These are phyloP conservation scores for Pyrrhoderma lamaoense DNA, from an alignment of 1,284 basidiomycete species.

Conservation along the genomic window DNA sequence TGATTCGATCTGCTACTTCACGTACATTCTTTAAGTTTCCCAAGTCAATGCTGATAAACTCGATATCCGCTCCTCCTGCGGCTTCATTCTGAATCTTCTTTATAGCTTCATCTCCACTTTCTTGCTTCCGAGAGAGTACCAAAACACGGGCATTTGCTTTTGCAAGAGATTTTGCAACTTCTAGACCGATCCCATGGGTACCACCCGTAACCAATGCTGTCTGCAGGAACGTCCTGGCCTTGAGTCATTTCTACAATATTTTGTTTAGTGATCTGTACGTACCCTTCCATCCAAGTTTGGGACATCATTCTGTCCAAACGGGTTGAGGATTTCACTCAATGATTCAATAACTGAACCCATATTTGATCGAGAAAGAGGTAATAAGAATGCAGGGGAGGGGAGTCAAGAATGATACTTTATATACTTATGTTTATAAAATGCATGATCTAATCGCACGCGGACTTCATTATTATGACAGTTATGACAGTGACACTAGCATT, in stretches of 20 bases:
- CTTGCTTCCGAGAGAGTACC: conserved; percentile 33
- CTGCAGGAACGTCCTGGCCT: no score
- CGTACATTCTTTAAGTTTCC: conserved; percentile 32
- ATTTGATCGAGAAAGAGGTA: background rate
- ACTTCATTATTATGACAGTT: no score
- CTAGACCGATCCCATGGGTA: conserved; percentile 35
- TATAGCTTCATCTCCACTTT: conserved; percentile 35
- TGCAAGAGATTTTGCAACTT: conserved; percentile 34
- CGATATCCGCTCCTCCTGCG: conserved; percentile 27
- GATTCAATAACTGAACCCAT: conserved; percentile 12
- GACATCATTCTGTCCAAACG: conserved; percentile 8
- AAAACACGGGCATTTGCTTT: conserved; percentile 34
- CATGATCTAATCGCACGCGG: no score
- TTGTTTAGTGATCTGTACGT: no score
- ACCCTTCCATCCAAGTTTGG: conserved; percentile 8
- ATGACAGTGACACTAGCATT: no score
- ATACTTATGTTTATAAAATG: no score
- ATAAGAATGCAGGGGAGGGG: background rate
- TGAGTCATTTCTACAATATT: background rate
- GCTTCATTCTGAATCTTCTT: conserved; percentile 29
- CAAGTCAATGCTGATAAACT: conserved; percentile 36
- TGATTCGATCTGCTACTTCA: conserved; percentile 31
- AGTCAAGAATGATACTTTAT: background rate
- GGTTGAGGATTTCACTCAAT: conserved; percentile 5
- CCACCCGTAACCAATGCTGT: conserved; percentile 39